Conservation (phyloP, 129 eudicot genomes). For the Flaveria sonorensis region DNA sequence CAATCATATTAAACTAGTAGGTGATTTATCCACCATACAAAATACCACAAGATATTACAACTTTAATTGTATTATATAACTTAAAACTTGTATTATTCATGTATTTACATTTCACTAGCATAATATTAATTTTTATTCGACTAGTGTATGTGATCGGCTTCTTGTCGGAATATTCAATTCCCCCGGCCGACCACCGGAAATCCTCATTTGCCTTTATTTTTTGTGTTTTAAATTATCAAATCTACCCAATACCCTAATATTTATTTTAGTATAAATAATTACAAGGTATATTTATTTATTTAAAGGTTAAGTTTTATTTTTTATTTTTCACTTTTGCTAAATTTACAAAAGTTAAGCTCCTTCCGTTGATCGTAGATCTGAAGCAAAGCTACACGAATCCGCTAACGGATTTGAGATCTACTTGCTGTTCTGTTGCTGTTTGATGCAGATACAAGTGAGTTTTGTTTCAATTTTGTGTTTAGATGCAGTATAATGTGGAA, state of each 20-base stretch:
- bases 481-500: conserved; percentile 5
- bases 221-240: conserved; percentile 35
- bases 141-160: conserved; percentile 27
- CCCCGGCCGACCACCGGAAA: conserved; percentile 52
- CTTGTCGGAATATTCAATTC: conserved; percentile 43
- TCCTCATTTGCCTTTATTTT: conserved; percentile 25
- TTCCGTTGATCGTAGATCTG: conserved; percentile 59
- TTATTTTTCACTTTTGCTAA: conserved; percentile 38
- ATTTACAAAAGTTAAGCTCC: conserved; percentile 45
- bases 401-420: conserved; percentile 40
- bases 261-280: conserved; percentile 40
- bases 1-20: not conserved
- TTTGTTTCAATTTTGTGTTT: conserved; percentile 32
- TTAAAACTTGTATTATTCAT: conserved; percentile 26
- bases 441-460: conserved; percentile 58
- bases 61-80: not conserved
- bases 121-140: conserved; percentile 24
- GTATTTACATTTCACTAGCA: conserved; percentile 27
- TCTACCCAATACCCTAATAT: conserved; percentile 41
- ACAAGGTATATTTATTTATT: conserved; percentile 44
- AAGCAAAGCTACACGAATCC: conserved; percentile 46
- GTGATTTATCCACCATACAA: not conserved
- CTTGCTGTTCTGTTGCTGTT: conserved; percentile 35
- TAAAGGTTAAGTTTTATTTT: conserved; percentile 45
- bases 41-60: not conserved